Evolutionary conservation across 2,329 filamentous ascomycete genomes (phyloP).

Genomic region (Alternaria triticina): DNA sequence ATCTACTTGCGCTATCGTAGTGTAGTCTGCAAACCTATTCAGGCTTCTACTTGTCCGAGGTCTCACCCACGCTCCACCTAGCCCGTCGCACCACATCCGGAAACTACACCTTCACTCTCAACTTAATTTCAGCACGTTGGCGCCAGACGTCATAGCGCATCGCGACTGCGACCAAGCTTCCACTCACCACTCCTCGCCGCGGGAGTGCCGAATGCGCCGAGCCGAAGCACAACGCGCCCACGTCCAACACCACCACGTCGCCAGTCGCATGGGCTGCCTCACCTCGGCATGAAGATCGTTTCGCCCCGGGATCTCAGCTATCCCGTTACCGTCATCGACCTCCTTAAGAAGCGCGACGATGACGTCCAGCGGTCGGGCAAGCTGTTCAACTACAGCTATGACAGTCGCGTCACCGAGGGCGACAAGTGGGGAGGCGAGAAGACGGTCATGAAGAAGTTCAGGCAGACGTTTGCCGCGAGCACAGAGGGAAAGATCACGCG

Average conservation of each 20-base stretch:
- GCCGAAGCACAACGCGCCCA: constrained; percentile 34
- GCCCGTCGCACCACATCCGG: not conserved
- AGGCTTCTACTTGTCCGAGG: not conserved
- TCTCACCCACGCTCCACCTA: not conserved
- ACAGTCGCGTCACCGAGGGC: constrained; percentile 70
- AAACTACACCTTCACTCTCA: not conserved
- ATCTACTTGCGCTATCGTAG: not conserved
- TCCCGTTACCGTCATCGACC: constrained; percentile 87
- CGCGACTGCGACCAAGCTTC: not conserved
- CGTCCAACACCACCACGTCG: constrained; percentile 17
- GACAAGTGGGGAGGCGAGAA: constrained; percentile 77
- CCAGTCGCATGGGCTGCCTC: constrained; percentile 41
- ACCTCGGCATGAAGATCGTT: constrained; percentile 55
- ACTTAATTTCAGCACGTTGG: not conserved
- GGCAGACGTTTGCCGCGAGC: constrained; percentile 81
- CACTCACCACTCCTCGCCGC: constrained; percentile 4
- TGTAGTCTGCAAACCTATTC: not conserved
- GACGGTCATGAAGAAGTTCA: constrained; percentile 72
- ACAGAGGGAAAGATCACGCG: constrained; percentile 77
- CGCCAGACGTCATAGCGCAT: not conserved
- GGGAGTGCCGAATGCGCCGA: constrained; percentile 42
- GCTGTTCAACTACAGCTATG: constrained; percentile 87
- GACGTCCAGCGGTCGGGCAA: constrained; percentile 75
- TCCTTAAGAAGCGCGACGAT: constrained; percentile 79
- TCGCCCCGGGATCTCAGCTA: constrained; percentile 72